Base-by-base conservation (phyloP, 495 filamentous ascomycete species). In the Physcia stellaris region DNA sequence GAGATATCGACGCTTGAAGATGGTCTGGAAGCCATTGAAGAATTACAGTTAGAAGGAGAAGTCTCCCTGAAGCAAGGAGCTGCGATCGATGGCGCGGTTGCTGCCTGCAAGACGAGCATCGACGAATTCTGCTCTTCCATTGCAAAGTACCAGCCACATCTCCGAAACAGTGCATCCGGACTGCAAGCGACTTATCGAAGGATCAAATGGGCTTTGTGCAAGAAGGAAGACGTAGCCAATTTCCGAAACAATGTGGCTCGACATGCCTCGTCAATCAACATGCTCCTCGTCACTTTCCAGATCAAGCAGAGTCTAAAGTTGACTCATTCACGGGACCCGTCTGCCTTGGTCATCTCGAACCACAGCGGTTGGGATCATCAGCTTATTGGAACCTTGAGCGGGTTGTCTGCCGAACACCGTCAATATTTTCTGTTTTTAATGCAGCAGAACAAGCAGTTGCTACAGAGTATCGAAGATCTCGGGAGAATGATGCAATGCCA, bases 1-100 rank as follows among this genome's bases (percentile, higher is more conserved):
- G 59, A 63, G 24, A 47, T 63, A 5, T 44, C 34, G 11, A 40
- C 32, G 24, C 46, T 63, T 6, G 49, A 58, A 24, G 37, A 45
- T 36, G 52, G 45, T 2, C 35, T 63, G 12, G 36, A 54, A 15
- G 40, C 57, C 33, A 46, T 63, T 7, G 41, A 48, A 26, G 23
- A 38, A 4, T 33, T 59, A 12, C 50, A 39, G 6, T 10, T 35
- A 10, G 41, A 45, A 27, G 27, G 34, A 13, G 18, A 17, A 2
- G 26, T 47, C 2, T 41, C 45, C 6, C 28, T 29, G 2, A 37
- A 39, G 16, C 50, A 52, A 22, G 16, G 24, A 23, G 21, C 43
- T 20, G 46, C 46, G 2, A 17, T 52, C 13, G 32, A 46, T 15
- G 24, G 37, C 24, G 49, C 49, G 6, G 30, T 40, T 7, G 6